Evolutionary conservation across 2,329 filamentous ascomycete genomes (phyloP), one percentile per base, ranked within the genome.

Genomic region (Paraphaeosphaeria minitans): DNA sequence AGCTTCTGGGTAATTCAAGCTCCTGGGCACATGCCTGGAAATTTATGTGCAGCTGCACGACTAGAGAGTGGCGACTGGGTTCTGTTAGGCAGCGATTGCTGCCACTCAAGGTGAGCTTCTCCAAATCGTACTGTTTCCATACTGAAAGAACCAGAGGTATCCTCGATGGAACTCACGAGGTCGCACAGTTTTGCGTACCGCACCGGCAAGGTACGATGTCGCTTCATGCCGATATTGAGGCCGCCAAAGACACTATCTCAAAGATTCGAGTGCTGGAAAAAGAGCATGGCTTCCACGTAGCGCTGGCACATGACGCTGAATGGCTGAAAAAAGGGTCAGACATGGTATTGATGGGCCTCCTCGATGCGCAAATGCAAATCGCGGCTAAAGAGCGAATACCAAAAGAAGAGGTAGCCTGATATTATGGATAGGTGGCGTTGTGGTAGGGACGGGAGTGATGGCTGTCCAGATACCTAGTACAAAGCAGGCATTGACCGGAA

Each of bases 1-100:
- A 71, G 74, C 51, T 76, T 78, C 45, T 77, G 73, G 75, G 55
- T 77, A 8, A 70, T 78, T 9, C 72, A 76, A 22, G 75, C 74
- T 14, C 75, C 74, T 2, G 75, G 75, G 22, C 77, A 73, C 63
- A 73, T 76, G 70, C 65, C 75, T 46, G 69, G 77, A 14, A 76
- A 79, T 70, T 63, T 84, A 35, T 69, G 70, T 45, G 73, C 71
- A 1, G 69, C 68, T 9, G 72, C 71, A 14, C 64, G 66, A 21
- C 24, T 73, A 27, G 31, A 58, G 42, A 50, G 61, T 14, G 71
- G 69, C n/a, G 57, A 68, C 37, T 75, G 72, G 72, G 64, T 74
- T 3, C 54, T 74, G n/a, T 60, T 75, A 7, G 73, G 70, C 2
- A 72, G 71, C 45, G 73, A 75, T 53, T 75, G 73, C 52, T 75